Conservation (phyloP, 345 rosid species). For the Nasturtium officinale region DNA sequence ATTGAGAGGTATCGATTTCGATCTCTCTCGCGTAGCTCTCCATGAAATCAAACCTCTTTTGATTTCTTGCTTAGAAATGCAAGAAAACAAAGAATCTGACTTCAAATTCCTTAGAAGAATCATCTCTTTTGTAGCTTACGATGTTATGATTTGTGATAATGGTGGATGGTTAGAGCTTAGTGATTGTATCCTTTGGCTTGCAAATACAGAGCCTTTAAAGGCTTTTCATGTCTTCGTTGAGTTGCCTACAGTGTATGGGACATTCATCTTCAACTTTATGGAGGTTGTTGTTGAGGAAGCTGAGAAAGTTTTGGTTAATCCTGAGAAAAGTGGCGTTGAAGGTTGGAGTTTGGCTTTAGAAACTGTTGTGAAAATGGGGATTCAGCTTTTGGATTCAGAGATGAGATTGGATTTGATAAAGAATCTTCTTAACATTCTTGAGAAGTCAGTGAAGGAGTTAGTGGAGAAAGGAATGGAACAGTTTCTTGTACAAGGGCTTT, state of each 20-base stretch:
- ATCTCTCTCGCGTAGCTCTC: neutral
- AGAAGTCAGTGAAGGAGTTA: neutral
- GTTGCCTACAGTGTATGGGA: neutral
- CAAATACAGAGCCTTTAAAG: neutral
- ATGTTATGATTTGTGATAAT: neutral
- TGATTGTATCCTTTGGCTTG: slow-evolving; percentile 11
- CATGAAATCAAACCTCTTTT: neutral
- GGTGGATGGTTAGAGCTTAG: slow-evolving; percentile 12
- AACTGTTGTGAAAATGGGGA: neutral
- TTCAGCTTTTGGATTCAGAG: neutral
- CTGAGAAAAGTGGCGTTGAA: neutral
- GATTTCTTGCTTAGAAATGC: neutral
- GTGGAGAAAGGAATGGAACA: slow-evolving; percentile 2
- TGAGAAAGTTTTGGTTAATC: neutral
- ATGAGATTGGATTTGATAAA: neutral
- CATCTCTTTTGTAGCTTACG: neutral
- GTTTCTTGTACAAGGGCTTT: slow-evolving; percentile 12
- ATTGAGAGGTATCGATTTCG: neutral
- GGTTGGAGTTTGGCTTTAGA: slow-evolving; percentile 22
- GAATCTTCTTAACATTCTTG: neutral
- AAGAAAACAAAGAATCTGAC: neutral
- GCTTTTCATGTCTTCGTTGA: slow-evolving; percentile 4
- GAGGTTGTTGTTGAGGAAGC: neutral
- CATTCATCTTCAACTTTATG: neutral
- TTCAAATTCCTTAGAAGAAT: neutral